Evolutionary conservation across 192 early-diverging fungal genomes (phyloP), one percentile per base, ranked within the genome.

Genomic region (Entomortierella beljakovae): DNA sequence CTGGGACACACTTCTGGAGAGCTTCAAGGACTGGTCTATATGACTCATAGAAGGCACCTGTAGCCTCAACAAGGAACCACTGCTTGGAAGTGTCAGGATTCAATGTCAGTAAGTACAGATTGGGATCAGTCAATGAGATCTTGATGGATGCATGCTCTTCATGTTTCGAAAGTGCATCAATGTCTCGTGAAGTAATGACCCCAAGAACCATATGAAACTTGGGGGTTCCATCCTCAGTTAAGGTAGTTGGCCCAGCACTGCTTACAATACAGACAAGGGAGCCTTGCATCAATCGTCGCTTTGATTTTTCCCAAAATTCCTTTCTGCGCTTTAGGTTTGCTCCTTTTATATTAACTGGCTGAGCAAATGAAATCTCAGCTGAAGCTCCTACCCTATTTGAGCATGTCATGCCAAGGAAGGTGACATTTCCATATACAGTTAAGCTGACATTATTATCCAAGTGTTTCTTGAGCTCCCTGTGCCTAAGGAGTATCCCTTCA

Each of bases 291-390:
- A 89, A 56, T 25, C 77, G 81, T 6, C 71, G 42, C 49, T 61
- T 73, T 28, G 72, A 73, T 13, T 70, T 65, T 35, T 84, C 56
- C 88, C 86, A 88, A 63, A 81, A 88, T 6, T 86, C 51, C 1
- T 13, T 52, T 11, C 85, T 71, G 8, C 80, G 75, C 2, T 48
- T 55, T 25, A 37, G 33, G n/a, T 25, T 60, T 35, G 6, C 8
- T 29, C 23, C 57, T 33, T 8, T 22, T 13, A 76, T 35, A 22
- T 61, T 62, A 13, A 61, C 42, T 33, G 66, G 77, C 31, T 71
- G 80, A 8, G 61, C n/a, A 29, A 85, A 85, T 1, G 57, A 38
- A 11, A 85, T 57, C 22, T 67, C 32, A 23, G 67, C 59, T 4
- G 62, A 64, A 16, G 77, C 76, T 0, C 50, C 66, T 8, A 50